Evolutionary conservation across 495 filamentous ascomycete genomes (phyloP).

Genomic region (Neurospora cerealis): DNA sequence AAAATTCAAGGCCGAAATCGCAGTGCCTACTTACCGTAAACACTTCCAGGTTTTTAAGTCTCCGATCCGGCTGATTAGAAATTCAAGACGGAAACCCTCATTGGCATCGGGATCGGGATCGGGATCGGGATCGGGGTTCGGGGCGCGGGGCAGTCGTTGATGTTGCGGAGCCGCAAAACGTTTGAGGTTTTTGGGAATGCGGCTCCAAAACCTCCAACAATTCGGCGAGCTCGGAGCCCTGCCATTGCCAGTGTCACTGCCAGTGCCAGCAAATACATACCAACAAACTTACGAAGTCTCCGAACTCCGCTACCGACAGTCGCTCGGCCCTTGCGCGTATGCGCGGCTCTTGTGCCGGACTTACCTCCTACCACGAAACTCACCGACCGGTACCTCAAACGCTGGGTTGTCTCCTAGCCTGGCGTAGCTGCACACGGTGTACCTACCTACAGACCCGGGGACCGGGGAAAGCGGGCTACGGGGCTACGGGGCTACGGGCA

Average conservation of each 20-base stretch:
- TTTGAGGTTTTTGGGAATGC: not conserved
- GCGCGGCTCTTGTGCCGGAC: not conserved
- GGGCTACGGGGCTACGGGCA: not conserved
- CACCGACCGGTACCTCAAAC: not conserved
- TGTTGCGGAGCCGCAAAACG: not conserved
- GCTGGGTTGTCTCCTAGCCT: not conserved
- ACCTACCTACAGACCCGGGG: not conserved
- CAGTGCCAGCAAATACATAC: not conserved
- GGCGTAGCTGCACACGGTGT: not conserved
- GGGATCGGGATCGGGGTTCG: not conserved
- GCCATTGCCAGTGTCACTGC: not conserved
- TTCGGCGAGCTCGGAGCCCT: not conserved
- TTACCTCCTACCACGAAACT: not conserved
- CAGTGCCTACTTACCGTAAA: not conserved
- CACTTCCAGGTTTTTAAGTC: not conserved
- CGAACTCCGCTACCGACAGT: not conserved
- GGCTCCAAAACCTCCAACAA: not conserved
- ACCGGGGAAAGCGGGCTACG: not conserved
- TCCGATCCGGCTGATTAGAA: not conserved
- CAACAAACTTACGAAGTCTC: not conserved
- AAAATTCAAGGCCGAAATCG: not conserved
- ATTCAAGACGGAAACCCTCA: not conserved
- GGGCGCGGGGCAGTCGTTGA: not conserved
- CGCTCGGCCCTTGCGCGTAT: not conserved
- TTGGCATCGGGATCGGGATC: not conserved